These are phyloP conservation scores for Neopestalotiopsis clavispora DNA, from an alignment of 2,329 filamentous ascomycete species.

Conservation along the genomic window DNA sequence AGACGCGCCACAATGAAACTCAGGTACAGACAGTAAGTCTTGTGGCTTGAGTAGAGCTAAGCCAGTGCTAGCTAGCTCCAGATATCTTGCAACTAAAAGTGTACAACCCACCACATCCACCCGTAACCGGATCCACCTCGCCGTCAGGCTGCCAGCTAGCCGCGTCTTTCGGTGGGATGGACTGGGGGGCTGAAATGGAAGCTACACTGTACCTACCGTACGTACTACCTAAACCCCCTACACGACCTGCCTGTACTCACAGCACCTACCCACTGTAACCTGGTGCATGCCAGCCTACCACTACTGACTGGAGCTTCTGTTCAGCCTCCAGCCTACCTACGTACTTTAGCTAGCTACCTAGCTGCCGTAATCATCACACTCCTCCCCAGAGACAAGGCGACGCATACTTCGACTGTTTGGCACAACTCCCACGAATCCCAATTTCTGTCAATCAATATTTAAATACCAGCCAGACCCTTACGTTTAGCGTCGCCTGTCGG, in stretches of 20 bases:
- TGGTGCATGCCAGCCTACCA: conserved; percentile 1
- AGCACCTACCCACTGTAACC: not conserved
- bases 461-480: not conserved
- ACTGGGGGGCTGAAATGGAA: not conserved
- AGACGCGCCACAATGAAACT: not conserved
- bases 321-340: conserved; percentile 18
- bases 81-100: too few species aligned
- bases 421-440: conserved; percentile 10
- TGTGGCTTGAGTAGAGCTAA: conserved; percentile 5
- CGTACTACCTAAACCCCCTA: not conserved
- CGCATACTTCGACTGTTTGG: conserved; percentile 11
- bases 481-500: not conserved
- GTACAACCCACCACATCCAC: not conserved
- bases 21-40: too few species aligned
- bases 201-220: not conserved
- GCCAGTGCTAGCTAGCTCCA: not conserved
- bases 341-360: conserved; percentile 16
- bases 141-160: conserved; percentile 44
- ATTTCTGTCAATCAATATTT: not conserved
- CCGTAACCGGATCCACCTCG: not conserved
- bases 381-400: not conserved
- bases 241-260: not conserved
- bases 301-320: conserved; percentile 14
- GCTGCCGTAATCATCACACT: conserved; percentile 9
- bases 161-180: conserved; percentile 33